Evolutionary conservation across 306 rosid genomes (phyloP), one percentile per base, ranked within the genome.

Genomic region (Rosa chinensis): DNA sequence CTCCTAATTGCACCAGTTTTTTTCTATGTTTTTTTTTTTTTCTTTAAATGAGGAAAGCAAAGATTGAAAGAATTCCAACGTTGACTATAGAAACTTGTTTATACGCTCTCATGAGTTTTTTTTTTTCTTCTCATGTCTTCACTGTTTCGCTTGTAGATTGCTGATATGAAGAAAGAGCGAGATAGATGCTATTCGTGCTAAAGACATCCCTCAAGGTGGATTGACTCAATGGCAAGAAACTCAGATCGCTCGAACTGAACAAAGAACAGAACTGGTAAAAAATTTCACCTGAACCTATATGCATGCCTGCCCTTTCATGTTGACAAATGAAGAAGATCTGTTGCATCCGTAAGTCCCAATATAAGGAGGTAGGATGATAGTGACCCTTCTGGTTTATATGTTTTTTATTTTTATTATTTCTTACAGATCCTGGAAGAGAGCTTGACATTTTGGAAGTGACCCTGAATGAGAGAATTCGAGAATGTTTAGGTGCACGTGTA

Each of bases 391-490:
- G 39, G 21, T 23, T 59, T 14, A 59, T 55, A 43, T 8, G 40
- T 16, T 32, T 75, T 42, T 75, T 42, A 32, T 32, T 75, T 21
- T 1, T 20, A 37, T 50, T 32, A 66, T 25, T 53, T 76, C 77
- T 80, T 48, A 44, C 74, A 95, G 99, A 79, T 92, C 69, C 2
- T 91, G 85, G 99, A 95, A 89, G 99, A 89, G 99, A 92, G 88
- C 94, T 95, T 78, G 99, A 95, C 92, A 95, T 85, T 85, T 86
- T 95, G 95, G 99, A 95, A 78, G 99, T 92, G 86, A 92, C 99
- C 9, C 82, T 95, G 81, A 91, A 95, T 87, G 99, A 95, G 71
- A 95, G 99, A 69, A 95, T 92, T 73, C 86, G 77, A 83, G 99
- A 95, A 89, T 91, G 99, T 82, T 40, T 95, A 58, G 98, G 99